Percentiles rank a stretch among this genome's conserved stretches.
These are phyloP conservation scores for Cordyceps tenuipes DNA, from an alignment of 2,329 filamentous ascomycete species.

Conservation along the genomic window DNA sequence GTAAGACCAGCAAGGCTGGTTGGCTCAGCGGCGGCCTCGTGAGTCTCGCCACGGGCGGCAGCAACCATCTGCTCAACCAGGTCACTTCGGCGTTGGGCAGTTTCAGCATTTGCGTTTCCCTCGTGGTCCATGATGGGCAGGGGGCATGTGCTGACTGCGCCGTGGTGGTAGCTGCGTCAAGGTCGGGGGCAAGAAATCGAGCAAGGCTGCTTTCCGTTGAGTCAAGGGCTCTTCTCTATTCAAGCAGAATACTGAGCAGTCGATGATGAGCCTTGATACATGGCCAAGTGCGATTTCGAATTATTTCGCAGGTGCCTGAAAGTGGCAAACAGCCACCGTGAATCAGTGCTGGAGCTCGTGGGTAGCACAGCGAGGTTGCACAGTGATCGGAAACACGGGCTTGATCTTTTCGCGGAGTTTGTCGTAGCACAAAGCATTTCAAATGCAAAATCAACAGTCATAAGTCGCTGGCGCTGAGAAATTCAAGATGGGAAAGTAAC, in stretches of 20 bases:
- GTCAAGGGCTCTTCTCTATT: not conserved
- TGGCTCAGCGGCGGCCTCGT: constrained; percentile 8
- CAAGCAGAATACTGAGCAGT: not conserved
- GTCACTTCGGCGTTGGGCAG: constrained; percentile 18
- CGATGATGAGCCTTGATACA: not conserved
- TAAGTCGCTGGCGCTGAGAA: not conserved
- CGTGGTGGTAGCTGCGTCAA: not conserved
- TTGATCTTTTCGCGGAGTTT: not conserved
- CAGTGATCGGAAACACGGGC: not conserved
- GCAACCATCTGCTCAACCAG: constrained; percentile 24
- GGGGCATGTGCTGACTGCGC: not conserved
- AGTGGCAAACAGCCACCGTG: constrained; percentile 2
- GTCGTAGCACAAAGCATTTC: not conserved
- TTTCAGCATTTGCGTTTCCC: constrained; percentile 15
- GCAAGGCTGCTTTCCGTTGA: not conserved
- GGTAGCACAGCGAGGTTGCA: not conserved
- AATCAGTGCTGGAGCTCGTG: not conserved
- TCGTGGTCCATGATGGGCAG: constrained; percentile 20
- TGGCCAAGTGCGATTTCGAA: not conserved
- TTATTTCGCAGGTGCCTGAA: not conserved
- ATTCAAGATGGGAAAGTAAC: not conserved
- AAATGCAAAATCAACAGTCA: not conserved
- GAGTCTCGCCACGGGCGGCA: constrained; percentile 19
- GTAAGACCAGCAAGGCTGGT: constrained; percentile 30
- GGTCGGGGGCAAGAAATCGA: not conserved